Evolutionary conservation across 371 early-diverging fungal species (phyloP), one percentile per base, ranked within the genome.

Genomic region (Apophysomyces ossiformis): DNA sequence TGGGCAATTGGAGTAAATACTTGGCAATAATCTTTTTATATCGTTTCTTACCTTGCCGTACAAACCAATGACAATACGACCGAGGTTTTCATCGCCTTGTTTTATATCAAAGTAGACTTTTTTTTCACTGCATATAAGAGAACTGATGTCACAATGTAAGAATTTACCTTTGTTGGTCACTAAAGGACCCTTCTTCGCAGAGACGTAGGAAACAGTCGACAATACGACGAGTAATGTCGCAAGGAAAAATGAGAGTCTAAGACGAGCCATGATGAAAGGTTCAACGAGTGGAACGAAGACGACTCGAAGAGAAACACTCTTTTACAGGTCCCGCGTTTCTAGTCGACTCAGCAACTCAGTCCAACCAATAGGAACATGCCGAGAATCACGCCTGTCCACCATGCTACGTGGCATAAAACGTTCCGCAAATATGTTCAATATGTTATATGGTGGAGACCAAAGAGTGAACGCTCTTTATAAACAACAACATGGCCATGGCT

Each of bases 51-150:
- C 89, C 63, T 87, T 74, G 65, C 93, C 95, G 66, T 85, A 94
- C 58, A 94, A 81, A 12, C 93, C 95, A 64, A 96, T 88, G 35
- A 92, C 93, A 72, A 96, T 85, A 59, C 93, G 85, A 39, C 97
- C 96, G n/a, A 95, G 83, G 4, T 79, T 62, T 69, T 90, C 78
- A 75, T 87, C 92, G 56, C 90, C 95, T 74, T 93, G 91, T 77
- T 89, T 84, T 64, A 98, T 92, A 76, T 96, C 96, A 81, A 98
- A 95, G 82, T 83, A 95, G 57, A 97, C 96, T 86, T 5, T 41
- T 41, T 41, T 41, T 41, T 50, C 18, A 50, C 9, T 26, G 21
- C 21, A 79, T 83, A 76, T 76, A 45, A 37, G 38, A 41, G 39
- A 41, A 44, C 11, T 57, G 35, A 62, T 21, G 11, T 9, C 3